Conservation (phyloP, 306 rosid genomes). For the Phaseolus lunatus region DNA sequence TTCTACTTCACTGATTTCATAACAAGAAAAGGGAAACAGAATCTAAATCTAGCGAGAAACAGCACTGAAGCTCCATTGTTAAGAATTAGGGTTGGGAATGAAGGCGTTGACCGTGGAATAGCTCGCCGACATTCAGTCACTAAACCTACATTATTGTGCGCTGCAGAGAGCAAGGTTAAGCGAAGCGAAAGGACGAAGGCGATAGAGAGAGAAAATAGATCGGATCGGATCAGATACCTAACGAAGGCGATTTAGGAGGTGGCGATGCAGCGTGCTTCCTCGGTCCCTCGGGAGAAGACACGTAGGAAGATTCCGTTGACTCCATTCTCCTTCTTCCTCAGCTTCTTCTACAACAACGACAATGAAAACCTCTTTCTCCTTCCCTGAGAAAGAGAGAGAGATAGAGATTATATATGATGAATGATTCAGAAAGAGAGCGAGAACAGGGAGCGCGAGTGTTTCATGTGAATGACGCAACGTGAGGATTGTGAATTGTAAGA, state of each 20-base stretch:
- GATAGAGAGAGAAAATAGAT: constrained; percentile 52
- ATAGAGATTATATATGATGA: background rate
- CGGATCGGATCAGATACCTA: constrained; percentile 82
- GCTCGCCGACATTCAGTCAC: constrained; percentile 40
- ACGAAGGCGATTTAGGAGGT: constrained; percentile 75
- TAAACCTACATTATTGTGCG: constrained; percentile 36
- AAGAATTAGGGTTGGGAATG: constrained; percentile 43
- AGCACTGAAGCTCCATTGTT: constrained; percentile 22
- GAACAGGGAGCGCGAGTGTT: constrained; percentile 16
- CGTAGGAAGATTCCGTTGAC: constrained; percentile 90
- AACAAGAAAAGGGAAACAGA: background rate
- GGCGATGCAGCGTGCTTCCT: constrained; percentile 73
- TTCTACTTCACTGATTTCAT: background rate
- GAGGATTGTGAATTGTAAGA: constrained; percentile 18
- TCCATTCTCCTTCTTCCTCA: constrained; percentile 61
- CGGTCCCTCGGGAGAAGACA: constrained; percentile 92
- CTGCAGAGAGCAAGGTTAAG: background rate
- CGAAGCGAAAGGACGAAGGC: background rate
- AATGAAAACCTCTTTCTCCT: constrained; percentile 45
- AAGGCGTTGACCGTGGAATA: constrained; percentile 48
- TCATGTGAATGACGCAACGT: constrained; percentile 23
- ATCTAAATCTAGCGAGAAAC: constrained; percentile 32
- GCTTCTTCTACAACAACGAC: background rate
- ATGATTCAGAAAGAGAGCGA: constrained; percentile 35
- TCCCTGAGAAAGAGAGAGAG: constrained; percentile 46